phyloP scores from a whole-genome alignment of 2,329 filamentous ascomycete genomes.

The Diaporthe caulivora region DNA sequence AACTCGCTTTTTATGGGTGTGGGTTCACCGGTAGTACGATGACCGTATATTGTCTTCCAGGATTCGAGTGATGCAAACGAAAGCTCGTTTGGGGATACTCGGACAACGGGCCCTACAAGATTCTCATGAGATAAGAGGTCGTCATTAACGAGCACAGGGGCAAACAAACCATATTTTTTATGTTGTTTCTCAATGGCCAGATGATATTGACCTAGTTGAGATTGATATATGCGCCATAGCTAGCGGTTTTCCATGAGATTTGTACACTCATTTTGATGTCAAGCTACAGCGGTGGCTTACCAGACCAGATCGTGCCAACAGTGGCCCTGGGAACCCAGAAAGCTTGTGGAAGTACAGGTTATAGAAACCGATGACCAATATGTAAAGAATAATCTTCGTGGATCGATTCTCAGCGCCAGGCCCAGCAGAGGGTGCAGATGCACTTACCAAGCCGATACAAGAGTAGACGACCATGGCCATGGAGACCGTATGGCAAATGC shows the following conservation, averaged over 20 bases:
- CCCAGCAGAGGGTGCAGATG: not conserved
- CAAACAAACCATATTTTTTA: slow-evolving; percentile 12
- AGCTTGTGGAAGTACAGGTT: slow-evolving; percentile 9
- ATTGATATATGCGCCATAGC: slow-evolving; percentile 7
- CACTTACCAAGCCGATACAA: not conserved
- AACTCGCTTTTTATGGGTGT: slow-evolving; percentile 46
- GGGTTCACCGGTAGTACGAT: not conserved
- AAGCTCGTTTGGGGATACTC: slow-evolving; percentile 49
- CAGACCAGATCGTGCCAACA: not conserved
- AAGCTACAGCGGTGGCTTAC: not conserved
- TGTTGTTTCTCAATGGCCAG: slow-evolving; percentile 11
- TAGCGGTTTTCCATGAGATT: not conserved
- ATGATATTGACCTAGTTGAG: not conserved
- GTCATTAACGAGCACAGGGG: not conserved
- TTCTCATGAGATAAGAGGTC: not conserved
- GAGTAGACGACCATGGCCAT: not conserved
- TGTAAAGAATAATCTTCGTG: not conserved
- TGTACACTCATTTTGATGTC: not conserved
- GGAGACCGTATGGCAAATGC: not conserved
- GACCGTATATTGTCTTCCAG: slow-evolving; percentile 48
- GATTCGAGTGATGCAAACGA: slow-evolving; percentile 47
- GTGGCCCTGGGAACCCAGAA: not conserved
- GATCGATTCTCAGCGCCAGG: not conserved
- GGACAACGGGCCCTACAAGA: slow-evolving; percentile 42
- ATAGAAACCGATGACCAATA: not conserved